Percentiles rank a stretch among this genome's conserved stretches.
These are phyloP conservation scores for Debaryomyces sp. DNA, from an alignment of 1,139 yeast species.

Conservation along the genomic window DNA sequence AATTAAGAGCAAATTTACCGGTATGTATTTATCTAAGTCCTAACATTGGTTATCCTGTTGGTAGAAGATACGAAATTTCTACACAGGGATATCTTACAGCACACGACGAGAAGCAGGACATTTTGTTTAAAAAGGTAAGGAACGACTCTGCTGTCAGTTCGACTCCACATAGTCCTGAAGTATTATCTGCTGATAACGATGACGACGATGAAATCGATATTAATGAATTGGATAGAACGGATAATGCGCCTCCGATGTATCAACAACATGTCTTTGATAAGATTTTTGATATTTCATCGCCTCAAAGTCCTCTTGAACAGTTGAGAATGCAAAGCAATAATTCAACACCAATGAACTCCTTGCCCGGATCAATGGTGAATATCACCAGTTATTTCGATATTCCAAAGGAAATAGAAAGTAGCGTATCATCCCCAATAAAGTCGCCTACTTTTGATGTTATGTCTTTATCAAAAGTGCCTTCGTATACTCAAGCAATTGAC, in stretches of 20 bases:
- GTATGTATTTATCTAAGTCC: slow-evolving; percentile 61
- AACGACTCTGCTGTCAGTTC: slow-evolving; percentile 8
- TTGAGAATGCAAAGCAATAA: slow-evolving; percentile 27
- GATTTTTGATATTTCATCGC: slow-evolving; percentile 37
- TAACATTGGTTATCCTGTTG: slow-evolving; percentile 49
- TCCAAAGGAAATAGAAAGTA: slow-evolving; percentile 16
- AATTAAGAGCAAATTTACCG: slow-evolving; percentile 69
- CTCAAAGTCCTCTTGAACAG: slow-evolving; percentile 45
- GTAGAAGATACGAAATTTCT: slow-evolving; percentile 55
- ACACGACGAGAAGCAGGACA: slow-evolving; percentile 33
- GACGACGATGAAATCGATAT: slow-evolving; percentile 19
- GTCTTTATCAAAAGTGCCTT: slow-evolving; percentile 33
- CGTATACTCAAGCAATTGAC: slow-evolving; percentile 40
- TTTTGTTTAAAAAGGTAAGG: slow-evolving; percentile 33
- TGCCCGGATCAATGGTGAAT: slow-evolving; percentile 20
- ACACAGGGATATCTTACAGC: slow-evolving; percentile 52
- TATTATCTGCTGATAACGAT: slow-evolving; percentile 15
- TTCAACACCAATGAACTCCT: slow-evolving; percentile 20
- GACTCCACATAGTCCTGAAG: slow-evolving; percentile 17
- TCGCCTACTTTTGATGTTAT: slow-evolving; percentile 24
- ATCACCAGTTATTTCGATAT: slow-evolving; percentile 33
- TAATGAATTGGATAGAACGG: slow-evolving; percentile 32
- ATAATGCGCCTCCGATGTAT: slow-evolving; percentile 46
- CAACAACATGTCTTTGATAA: slow-evolving; percentile 40
- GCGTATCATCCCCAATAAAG: background rate